Evolutionary conservation across 352 stramenopile species (phyloP).

Genomic region (Elongisporangium anandrum): DNA sequence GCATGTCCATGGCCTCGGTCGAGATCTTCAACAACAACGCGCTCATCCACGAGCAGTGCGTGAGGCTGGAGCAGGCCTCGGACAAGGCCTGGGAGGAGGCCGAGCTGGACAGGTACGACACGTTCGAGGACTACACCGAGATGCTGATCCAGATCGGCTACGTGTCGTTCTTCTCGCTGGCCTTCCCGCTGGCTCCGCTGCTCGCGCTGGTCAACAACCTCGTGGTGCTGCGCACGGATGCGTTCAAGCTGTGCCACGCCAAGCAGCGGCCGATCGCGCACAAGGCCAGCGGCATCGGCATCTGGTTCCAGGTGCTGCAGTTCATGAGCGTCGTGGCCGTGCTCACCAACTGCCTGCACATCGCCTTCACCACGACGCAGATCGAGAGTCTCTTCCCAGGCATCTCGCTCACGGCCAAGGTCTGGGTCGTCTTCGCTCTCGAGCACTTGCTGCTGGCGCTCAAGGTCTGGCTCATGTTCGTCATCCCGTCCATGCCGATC

Average conservation of each 20-base stretch:
- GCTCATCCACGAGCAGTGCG: conserved; percentile 72
- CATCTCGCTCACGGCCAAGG: conserved; percentile 37
- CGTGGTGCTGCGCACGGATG: conserved; percentile 90
- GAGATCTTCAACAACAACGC: conserved; percentile 33
- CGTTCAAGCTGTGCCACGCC: conserved; percentile 93
- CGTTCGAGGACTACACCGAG: conserved; percentile 94
- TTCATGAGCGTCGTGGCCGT: conserved; percentile 94
- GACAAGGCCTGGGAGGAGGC: conserved; percentile 89
- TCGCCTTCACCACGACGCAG: conserved; percentile 82
- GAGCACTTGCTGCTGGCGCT: conserved; percentile 64
- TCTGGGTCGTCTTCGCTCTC: conserved; percentile 78
- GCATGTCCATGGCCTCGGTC: conserved; percentile 11
- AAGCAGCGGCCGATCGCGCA: conserved; percentile 87
- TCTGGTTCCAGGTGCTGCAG: conserved; percentile 90
- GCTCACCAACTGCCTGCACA: conserved; percentile 94
- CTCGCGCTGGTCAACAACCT: conserved; percentile 93
- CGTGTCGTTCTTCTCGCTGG: conserved; percentile 94
- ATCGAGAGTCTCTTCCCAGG: conserved; percentile 41
- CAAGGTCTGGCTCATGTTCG: conserved; percentile 60
- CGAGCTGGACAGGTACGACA: conserved; percentile 89
- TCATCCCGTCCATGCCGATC: conserved; percentile 49
- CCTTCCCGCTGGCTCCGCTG: conserved; percentile 93
- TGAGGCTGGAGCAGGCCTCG: conserved; percentile 75
- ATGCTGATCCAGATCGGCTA: conserved; percentile 95
- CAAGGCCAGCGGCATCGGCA: conserved; percentile 91